These are phyloP conservation scores for Salix viminalis DNA, from an alignment of 345 rosid genomes.

Conservation along the genomic window DNA sequence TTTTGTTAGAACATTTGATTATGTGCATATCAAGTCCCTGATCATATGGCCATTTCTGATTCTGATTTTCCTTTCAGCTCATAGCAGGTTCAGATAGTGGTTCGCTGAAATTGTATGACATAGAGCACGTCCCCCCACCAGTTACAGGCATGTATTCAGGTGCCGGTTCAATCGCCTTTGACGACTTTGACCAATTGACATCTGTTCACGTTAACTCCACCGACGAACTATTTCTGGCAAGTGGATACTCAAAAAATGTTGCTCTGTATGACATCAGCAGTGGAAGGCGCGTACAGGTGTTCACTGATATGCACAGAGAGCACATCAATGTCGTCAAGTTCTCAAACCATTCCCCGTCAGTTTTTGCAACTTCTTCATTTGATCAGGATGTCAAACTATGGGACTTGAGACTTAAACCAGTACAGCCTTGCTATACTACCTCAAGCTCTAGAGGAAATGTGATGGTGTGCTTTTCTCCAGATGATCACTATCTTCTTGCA, in stretches of 20 bases:
- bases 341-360: conserved; percentile 74
- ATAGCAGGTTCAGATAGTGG: conserved; percentile 97
- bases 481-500: conserved; percentile 88
- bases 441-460: conserved; percentile 87
- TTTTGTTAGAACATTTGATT: neutral
- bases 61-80: conserved; percentile 42
- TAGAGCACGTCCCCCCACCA: conserved; percentile 43
- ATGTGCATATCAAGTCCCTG: conserved; percentile 1
- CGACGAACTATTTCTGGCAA: conserved; percentile 85
- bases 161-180: conserved; percentile 59
- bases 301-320: conserved; percentile 78
- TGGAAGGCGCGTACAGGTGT: conserved; percentile 69
- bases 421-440: conserved; percentile 69
- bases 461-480: conserved; percentile 98
- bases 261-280: conserved; percentile 75
- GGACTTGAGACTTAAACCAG: conserved; percentile 86
- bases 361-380: conserved; percentile 95
- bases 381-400: conserved; percentile 86
- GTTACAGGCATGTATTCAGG: conserved; percentile 24
- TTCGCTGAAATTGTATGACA: conserved; percentile 69
- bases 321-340: conserved; percentile 94
- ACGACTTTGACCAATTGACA: conserved; percentile 83
- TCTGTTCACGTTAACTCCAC: conserved; percentile 86
- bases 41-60: neutral
- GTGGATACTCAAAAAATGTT: conserved; percentile 86